Evolutionary conservation across 2,329 filamentous ascomycete genomes (phyloP).

Genomic region (Beauveria bassiana): DNA sequence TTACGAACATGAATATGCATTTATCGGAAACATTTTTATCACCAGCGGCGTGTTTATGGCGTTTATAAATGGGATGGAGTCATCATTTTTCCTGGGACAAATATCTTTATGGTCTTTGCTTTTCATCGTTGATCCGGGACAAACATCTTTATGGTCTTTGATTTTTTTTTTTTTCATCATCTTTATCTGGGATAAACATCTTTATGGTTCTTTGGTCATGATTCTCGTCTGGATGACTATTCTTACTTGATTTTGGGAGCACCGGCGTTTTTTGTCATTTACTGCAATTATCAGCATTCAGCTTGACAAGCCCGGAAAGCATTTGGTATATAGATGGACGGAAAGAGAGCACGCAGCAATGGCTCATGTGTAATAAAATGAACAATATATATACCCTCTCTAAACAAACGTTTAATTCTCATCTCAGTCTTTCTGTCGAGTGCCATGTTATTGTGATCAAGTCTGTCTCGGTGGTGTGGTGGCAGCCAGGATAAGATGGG

Average conservation of each 20-base stretch:
- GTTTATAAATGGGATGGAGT: background rate
- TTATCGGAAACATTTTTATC: background rate
- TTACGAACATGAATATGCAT: background rate
- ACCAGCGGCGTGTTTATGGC: conserved; percentile 1
- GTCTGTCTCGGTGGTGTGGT: too few relatives aligned
- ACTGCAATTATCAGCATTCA: background rate
- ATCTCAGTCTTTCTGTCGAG: too few relatives aligned
- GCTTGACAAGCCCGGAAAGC: background rate
- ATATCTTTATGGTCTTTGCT: too few relatives aligned
- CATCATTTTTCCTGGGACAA: too few relatives aligned
- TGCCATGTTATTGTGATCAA: too few relatives aligned
- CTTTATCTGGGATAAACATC: too few relatives aligned
- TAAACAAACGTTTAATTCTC: too few relatives aligned
- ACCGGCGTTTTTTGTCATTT: background rate
- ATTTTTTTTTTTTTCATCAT: too few relatives aligned
- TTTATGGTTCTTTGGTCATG: background rate
- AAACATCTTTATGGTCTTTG: background rate
- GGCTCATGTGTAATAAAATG: too few relatives aligned
- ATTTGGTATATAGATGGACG: background rate
- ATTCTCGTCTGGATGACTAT: background rate
- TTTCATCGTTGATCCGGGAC: too few relatives aligned
- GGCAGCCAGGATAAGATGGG: too few relatives aligned
- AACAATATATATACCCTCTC: too few relatives aligned
- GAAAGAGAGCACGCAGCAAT: background rate
- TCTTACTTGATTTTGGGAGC: background rate